These are phyloP conservation scores for Geranium rotundifolium DNA, from an alignment of 345 rosid genomes.

Conservation along the genomic window DNA sequence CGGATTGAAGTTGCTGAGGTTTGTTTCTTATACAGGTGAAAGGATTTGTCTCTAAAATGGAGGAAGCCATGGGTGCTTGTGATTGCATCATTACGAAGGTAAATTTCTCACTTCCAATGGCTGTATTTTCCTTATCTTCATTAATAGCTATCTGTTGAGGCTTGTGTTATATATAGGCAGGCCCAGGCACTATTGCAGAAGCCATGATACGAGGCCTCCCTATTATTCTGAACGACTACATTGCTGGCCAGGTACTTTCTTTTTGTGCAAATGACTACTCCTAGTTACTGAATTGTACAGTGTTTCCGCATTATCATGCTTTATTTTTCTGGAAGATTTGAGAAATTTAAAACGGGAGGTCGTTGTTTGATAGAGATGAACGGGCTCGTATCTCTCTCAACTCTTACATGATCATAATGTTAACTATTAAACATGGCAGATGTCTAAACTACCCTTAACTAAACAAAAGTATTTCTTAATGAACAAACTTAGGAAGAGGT, in stretches of 20 bases:
- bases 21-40: slow-evolving; percentile 44
- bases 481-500: too few species aligned
- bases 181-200: slow-evolving; percentile 99
- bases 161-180: slow-evolving; percentile 48
- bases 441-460: too few species aligned
- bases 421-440: too few species aligned
- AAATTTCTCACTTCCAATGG: slow-evolving; percentile 4
- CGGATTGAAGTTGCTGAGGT: slow-evolving; percentile 6
- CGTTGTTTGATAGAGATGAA: too few species aligned
- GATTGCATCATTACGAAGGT: slow-evolving; percentile 99
- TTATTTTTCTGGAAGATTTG: too few species aligned
- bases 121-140: slow-evolving; percentile 1
- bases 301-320: too few species aligned
- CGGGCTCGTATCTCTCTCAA: too few species aligned
- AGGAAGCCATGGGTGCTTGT: slow-evolving; percentile 98
- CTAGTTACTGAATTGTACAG: too few species aligned
- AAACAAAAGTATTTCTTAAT: too few species aligned
- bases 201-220: slow-evolving; percentile 98
- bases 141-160: neutral
- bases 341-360: too few species aligned
- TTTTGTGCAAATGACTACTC: neutral
- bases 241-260: slow-evolving; percentile 78
- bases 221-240: slow-evolving; percentile 75
- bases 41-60: slow-evolving; percentile 91
- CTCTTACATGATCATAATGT: too few species aligned